Percentiles rank a stretch among this genome's conserved stretches.
Evolutionary conservation across 83 land plant species (phyloP).

Genomic region (Picea mariana): DNA sequence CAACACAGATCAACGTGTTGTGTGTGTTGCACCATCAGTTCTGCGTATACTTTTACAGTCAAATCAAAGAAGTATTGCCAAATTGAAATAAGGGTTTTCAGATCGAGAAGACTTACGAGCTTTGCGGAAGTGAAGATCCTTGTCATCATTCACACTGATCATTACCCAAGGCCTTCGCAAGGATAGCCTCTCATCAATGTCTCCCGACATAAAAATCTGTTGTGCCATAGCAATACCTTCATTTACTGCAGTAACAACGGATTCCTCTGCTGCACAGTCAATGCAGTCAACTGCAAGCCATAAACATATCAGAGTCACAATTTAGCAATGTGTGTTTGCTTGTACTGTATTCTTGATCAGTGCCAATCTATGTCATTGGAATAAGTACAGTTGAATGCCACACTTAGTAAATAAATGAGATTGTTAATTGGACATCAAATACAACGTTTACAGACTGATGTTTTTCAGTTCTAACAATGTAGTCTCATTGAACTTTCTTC

Average conservation of each 20-base stretch:
- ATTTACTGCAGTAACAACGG: conserved; percentile 81
- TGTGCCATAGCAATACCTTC: conserved; percentile 81
- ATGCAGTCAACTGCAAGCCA: conserved; percentile 87
- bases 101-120: conserved; percentile 54
- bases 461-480: conserved; percentile 1
- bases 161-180: conserved; percentile 86
- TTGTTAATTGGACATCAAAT: background rate
- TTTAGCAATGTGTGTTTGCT: background rate
- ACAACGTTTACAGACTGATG: background rate
- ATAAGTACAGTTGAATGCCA: background rate
- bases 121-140: conserved; percentile 93
- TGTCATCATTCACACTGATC: conserved; percentile 94
- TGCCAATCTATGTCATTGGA: background rate
- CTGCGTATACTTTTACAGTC: no score
- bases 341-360: background rate
- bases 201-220: conserved; percentile 26
- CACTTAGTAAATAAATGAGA: background rate
- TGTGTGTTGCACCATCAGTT: no score
- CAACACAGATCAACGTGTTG: no score
- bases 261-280: conserved; percentile 94
- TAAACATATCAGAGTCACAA: background rate
- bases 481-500: no score
- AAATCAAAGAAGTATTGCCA: no score
- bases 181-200: background rate
- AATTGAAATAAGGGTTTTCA: no score